A percentile compares a stretch with the other conserved stretches of the same genome.
Evolutionary conservation across 2,329 filamentous ascomycete genomes (phyloP).

Genomic region (Leptodontidium sp.): DNA sequence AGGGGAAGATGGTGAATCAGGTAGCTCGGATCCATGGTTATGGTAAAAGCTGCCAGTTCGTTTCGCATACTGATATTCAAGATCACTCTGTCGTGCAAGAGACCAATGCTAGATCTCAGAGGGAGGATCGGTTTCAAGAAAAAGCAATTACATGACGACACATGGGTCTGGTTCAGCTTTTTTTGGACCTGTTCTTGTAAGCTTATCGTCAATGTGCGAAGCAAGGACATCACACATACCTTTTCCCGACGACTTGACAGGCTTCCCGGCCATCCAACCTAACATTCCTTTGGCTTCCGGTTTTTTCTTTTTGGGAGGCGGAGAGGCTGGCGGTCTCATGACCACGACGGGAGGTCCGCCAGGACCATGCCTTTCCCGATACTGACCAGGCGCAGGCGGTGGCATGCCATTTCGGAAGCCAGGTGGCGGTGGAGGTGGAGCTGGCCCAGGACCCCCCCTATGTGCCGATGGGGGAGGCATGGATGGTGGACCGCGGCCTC

Average conservation of each 20-base stretch:
- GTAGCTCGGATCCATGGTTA: slow-evolving; percentile 53
- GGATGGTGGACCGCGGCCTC: slow-evolving; percentile 27
- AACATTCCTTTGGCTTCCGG: slow-evolving; percentile 38
- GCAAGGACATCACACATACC: slow-evolving; percentile 31
- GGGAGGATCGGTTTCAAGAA: slow-evolving; percentile 6
- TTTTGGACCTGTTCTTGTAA: slow-evolving; percentile 41
- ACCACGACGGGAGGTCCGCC: slow-evolving; percentile 37
- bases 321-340: slow-evolving; percentile 24
- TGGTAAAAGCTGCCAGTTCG: slow-evolving; percentile 26
- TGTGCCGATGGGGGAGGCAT: slow-evolving; percentile 28
- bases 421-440: slow-evolving; percentile 30
- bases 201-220: neutral
- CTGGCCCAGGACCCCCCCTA: slow-evolving; percentile 27
- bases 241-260: slow-evolving; percentile 43
- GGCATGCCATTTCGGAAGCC: slow-evolving; percentile 18
- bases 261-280: slow-evolving; percentile 43
- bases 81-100: slow-evolving; percentile 17
- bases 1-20: slow-evolving; percentile 46
- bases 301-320: slow-evolving; percentile 29
- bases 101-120: slow-evolving; percentile 15
- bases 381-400: slow-evolving; percentile 17
- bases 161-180: slow-evolving; percentile 41
- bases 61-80: slow-evolving; percentile 24
- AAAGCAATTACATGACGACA: slow-evolving; percentile 38
- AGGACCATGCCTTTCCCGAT: slow-evolving; percentile 19